These are phyloP conservation scores for Ajuga chamaepitys DNA, from an alignment of 257 asterid genomes.

Conservation along the genomic window DNA sequence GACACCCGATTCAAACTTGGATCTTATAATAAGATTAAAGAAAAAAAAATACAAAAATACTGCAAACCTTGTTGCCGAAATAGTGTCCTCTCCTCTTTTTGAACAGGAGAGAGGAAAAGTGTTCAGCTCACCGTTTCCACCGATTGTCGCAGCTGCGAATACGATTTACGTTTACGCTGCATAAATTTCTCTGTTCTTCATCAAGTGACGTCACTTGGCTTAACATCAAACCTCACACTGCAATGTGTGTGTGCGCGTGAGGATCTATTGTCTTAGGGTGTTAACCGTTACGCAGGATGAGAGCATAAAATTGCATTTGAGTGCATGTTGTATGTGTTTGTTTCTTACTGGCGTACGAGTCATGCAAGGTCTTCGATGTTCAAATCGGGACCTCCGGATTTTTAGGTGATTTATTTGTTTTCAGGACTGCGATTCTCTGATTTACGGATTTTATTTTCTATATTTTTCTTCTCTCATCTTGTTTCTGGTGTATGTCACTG, in stretches of 20 bases:
- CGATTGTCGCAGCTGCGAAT: neutral
- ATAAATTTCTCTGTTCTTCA: neutral
- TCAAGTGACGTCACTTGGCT: neutral
- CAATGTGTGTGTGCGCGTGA: neutral
- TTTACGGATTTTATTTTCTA: neutral
- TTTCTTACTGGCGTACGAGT: conserved; percentile 1
- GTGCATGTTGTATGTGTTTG: conserved; percentile 1
- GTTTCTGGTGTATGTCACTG: neutral
- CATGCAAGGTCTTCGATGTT: conserved; percentile 3
- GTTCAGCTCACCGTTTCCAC: neutral
- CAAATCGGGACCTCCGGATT: conserved; percentile 3
- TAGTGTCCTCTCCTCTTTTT: conserved; percentile 3
- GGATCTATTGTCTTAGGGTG: conserved; percentile 11
- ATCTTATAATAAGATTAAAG: neutral
- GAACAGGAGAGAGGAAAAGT: neutral
- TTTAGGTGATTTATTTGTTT: neutral
- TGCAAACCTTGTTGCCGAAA: neutral
- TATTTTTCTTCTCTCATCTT: neutral
- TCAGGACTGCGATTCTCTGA: neutral
- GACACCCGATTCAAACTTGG: neutral
- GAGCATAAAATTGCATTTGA: neutral
- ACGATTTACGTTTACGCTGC: conserved; percentile 8
- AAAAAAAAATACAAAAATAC: neutral
- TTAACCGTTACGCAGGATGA: neutral
- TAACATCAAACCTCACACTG: neutral